Conservation (phyloP, 768 basidiomycete genomes). For the Collybia nuda region DNA sequence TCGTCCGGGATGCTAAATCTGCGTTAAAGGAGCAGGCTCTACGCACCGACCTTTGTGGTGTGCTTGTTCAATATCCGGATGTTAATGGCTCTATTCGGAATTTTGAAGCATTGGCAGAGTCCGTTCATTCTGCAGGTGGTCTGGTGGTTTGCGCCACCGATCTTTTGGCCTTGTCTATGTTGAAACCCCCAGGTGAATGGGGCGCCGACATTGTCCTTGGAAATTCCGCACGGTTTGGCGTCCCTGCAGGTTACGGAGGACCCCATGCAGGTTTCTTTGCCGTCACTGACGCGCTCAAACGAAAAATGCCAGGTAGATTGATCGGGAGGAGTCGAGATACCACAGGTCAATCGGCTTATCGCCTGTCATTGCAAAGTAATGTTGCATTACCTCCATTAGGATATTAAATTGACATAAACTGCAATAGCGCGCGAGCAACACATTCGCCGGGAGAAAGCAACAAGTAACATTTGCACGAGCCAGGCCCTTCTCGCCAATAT, state of each 20-base stretch:
- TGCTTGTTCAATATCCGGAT: constrained; percentile 93
- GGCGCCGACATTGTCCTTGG: constrained; percentile 95
- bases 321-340: constrained; percentile 89
- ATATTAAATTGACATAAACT: not conserved
- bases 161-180: constrained; percentile 86
- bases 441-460: constrained; percentile 96
- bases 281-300: constrained; percentile 85
- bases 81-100: constrained; percentile 82
- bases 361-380: constrained; percentile 90
- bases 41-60: constrained; percentile 72
- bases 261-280: constrained; percentile 99
- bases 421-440: constrained; percentile 88
- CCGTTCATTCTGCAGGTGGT: constrained; percentile 73
- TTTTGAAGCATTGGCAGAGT: constrained; percentile 61
- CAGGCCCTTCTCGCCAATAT: constrained; percentile 98
- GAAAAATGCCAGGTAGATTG: constrained; percentile 98
- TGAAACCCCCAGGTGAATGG: constrained; percentile 98
- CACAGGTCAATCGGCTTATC: constrained; percentile 84
- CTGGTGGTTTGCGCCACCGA: constrained; percentile 89
- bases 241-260: constrained; percentile 95
- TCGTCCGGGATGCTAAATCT: constrained; percentile 60
- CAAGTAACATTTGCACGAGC: constrained; percentile 97
- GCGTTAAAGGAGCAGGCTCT: constrained; percentile 53
- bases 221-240: constrained; percentile 95
- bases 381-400: not conserved